A percentile compares a stretch with the other conserved stretches of the same genome.
Conservation (phyloP, 306 rosid genomes). For the Malus sylvestris region DNA sequence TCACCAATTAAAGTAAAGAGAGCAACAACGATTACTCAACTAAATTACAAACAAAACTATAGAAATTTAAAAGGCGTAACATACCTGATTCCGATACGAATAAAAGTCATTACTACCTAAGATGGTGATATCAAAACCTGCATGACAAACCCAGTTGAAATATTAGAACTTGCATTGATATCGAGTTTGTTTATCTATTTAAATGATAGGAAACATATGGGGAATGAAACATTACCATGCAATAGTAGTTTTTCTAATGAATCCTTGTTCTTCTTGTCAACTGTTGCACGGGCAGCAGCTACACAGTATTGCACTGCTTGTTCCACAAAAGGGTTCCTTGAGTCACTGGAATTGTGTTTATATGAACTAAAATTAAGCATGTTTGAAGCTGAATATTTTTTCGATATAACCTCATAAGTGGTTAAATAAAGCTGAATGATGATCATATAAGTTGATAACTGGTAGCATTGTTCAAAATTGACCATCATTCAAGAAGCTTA, state of each 20-base stretch:
- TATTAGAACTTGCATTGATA: conserved; percentile 11
- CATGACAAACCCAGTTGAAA: conserved; percentile 27
- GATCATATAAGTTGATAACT: neutral
- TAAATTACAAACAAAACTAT: neutral
- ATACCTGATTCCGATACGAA: conserved; percentile 83
- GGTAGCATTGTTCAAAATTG: neutral
- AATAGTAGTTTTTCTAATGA: conserved; percentile 55
- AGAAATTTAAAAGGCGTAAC: conserved; percentile 5
- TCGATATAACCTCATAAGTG: neutral
- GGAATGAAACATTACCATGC: conserved; percentile 44
- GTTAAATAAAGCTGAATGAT: neutral
- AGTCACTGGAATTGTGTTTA: conserved; percentile 48
- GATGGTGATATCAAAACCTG: conserved; percentile 91
- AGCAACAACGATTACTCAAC: neutral
- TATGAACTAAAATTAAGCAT: neutral
- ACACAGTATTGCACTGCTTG: conserved; percentile 83
- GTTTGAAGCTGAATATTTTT: neutral
- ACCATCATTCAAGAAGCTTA: neutral
- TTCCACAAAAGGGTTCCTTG: conserved; percentile 88
- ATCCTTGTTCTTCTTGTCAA: conserved; percentile 52
- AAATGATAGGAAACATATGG: conserved; percentile 8
- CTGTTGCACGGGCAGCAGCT: conserved; percentile 71
- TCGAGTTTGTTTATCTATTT: neutral
- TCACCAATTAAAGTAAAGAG: neutral
- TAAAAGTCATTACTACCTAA: conserved; percentile 89